Conservation (phyloP, 208 protist genomes). For the Trypanosoma cruzi region DNA sequence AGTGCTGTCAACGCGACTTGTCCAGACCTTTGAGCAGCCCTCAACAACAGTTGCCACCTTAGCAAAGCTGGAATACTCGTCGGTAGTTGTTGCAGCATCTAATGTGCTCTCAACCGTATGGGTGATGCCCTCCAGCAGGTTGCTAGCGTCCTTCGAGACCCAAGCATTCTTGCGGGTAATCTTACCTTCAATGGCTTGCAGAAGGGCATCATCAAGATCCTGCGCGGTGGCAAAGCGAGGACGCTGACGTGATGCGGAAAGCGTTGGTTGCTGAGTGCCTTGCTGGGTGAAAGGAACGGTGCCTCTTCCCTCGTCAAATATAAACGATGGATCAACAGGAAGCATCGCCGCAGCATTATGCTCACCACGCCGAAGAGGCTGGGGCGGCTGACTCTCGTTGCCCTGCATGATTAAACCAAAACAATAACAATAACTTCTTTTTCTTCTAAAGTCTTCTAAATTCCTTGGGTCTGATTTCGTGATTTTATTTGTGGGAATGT, state of each 20-base stretch:
- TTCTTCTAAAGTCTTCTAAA: conserved; percentile 18
- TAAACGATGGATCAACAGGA: conserved; percentile 51
- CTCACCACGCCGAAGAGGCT: conserved; percentile 30
- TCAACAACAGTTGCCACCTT: conserved; percentile 93
- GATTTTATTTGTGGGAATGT: too few species aligned
- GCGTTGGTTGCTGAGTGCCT: conserved; percentile 18
- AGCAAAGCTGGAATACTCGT: conserved; percentile 89
- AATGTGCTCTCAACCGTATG: conserved; percentile 88
- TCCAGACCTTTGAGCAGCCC: conserved; percentile 93
- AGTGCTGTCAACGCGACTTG: conserved; percentile 91
- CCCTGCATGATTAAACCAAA: neutral
- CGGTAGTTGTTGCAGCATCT: conserved; percentile 44
- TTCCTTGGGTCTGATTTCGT: neutral
- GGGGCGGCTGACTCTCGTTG: conserved; percentile 5
- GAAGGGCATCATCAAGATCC: conserved; percentile 84
- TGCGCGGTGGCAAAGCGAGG: conserved; percentile 86
- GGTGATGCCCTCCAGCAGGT: conserved; percentile 88
- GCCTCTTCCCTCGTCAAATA: conserved; percentile 54
- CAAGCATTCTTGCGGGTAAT: conserved; percentile 92
- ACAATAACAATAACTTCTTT: neutral
- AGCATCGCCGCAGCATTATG: conserved; percentile 13
- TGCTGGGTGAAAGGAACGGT: conserved; percentile 14
- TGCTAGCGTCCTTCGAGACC: conserved; percentile 85
- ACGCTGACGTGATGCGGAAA: conserved; percentile 51
- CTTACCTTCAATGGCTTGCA: conserved; percentile 89